Base-by-base conservation (phyloP, 2,329 filamentous ascomycete genomes). In the Colletotrichum godetiae region DNA sequence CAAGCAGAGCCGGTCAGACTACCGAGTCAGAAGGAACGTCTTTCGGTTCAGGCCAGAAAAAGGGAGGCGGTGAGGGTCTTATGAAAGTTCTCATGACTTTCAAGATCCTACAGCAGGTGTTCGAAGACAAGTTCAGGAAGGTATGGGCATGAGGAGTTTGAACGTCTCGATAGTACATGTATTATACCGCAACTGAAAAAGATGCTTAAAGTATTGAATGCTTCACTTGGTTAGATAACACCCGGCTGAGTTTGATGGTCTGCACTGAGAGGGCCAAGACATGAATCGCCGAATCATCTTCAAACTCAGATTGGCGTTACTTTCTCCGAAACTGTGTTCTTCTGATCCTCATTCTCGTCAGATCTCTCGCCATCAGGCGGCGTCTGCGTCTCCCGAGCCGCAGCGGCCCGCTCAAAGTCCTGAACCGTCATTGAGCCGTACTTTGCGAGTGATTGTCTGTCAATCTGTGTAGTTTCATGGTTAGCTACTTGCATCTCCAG, bases 51-150 rank as follows among this genome's bases (percentile, higher is more conserved):
- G 68, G 31, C 53, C 29, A 65, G 53, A 68, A 71, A 6, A 73
- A 76, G 15, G 76, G 85, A 35, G 85, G 86, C 60, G 86, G 84
- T 49, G 83, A 81, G 58, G 85, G 84, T 46, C 78, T 93, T 78
- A 77, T 86, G 75, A 87, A 88, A 75, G 90, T 93, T 29, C 82
- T 92, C 15, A 86, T 84, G 76, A 89, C 90, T 1, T 92, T 93
- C 77, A 84, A 83, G 73, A 81, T 86, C 76, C 78, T 93, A 75
- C 88, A 88, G 77, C 82, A 84, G 33, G 88, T 90, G 69, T 93
- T 93, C 79, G 88, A 92, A 75, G 84, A 85, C 57, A 93, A 92
- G 83, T 93, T 93, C 81, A 85, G 79, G 78, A 87, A 87, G 77
- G 87, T 88, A 77, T 91, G 89, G 88, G 88, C 90, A 79, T 92